Evolutionary conservation across 2,329 filamentous ascomycete genomes (phyloP).

Genomic region (Cucurbitaria berberidis): DNA sequence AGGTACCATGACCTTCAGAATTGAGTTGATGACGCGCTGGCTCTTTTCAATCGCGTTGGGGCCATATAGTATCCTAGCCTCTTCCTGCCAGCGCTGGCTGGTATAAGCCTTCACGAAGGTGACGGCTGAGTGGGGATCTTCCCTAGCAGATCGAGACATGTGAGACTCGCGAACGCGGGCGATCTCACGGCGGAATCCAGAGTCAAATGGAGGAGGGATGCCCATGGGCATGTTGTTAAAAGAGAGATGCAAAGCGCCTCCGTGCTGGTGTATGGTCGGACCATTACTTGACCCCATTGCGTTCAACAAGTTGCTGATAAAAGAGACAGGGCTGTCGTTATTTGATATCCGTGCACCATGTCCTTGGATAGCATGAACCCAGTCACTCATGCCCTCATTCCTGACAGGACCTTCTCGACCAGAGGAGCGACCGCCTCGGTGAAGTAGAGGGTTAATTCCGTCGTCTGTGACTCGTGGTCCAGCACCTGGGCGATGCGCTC

Average conservation of each 20-base stretch:
- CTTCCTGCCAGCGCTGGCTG: conserved; percentile 82
- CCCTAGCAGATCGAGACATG: conserved; percentile 49
- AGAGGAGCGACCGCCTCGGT: conserved; percentile 59
- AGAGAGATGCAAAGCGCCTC: conserved; percentile 60
- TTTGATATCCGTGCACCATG: conserved; percentile 54
- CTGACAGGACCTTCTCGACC: conserved; percentile 31
- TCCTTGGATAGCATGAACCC: conserved; percentile 59
- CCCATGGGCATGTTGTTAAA: conserved; percentile 52
- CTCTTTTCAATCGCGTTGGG: conserved; percentile 71
- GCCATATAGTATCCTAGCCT: conserved; percentile 85
- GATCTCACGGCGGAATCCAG: conserved; percentile 39
- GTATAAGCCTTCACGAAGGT: conserved; percentile 77
- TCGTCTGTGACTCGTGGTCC: conserved; percentile 72
- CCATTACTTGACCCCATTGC: conserved; percentile 55
- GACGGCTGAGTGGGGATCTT: conserved; percentile 75
- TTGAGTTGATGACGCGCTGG: conserved; percentile 68
- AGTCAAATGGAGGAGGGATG: conserved; percentile 42
- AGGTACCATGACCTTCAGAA: conserved; percentile 78
- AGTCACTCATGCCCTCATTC: conserved; percentile 57
- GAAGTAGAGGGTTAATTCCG: conserved; percentile 84
- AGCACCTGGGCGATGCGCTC: conserved; percentile 60
- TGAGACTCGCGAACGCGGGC: conserved; percentile 39
- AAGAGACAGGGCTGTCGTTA: conserved; percentile 59
- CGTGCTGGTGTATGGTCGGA: conserved; percentile 39
- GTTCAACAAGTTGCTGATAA: conserved; percentile 64